Conservation (phyloP, 352 stramenopile species). For the Globisporangium mamillatum region DNA sequence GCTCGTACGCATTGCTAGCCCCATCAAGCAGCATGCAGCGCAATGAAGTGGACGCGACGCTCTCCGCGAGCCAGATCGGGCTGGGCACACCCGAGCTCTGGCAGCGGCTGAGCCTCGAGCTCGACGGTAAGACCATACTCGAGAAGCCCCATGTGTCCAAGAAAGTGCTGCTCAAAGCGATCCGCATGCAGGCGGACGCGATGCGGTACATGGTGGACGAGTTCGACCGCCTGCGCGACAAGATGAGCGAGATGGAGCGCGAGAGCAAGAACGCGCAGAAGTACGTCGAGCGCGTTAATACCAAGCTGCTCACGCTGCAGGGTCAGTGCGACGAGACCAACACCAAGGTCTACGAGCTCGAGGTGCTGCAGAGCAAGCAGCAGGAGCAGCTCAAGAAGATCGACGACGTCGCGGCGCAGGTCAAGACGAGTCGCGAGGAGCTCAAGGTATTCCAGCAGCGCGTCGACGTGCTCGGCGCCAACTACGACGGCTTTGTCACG, state of each 20-base stretch:
- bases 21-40: slow-evolving; percentile 49
- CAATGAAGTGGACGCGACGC: slow-evolving; percentile 73
- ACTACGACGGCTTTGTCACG: slow-evolving; percentile 49
- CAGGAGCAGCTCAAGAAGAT: slow-evolving; percentile 69
- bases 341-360: slow-evolving; percentile 63
- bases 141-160: slow-evolving; percentile 81
- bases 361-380: slow-evolving; percentile 54
- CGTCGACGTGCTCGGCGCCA: slow-evolving; percentile 39
- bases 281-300: slow-evolving; percentile 74
- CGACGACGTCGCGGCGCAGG: slow-evolving; percentile 54
- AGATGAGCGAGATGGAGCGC: slow-evolving; percentile 75
- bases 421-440: slow-evolving; percentile 52
- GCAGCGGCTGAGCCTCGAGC: slow-evolving; percentile 71
- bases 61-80: slow-evolving; percentile 48
- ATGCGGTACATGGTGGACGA: slow-evolving; percentile 85
- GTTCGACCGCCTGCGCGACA: slow-evolving; percentile 74
- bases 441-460: slow-evolving; percentile 39
- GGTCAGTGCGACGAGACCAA: slow-evolving; percentile 69
- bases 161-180: slow-evolving; percentile 77
- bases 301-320: slow-evolving; percentile 73
- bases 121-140: slow-evolving; percentile 76
- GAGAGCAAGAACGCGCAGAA: slow-evolving; percentile 74
- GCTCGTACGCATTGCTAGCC: not conserved
- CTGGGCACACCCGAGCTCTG: slow-evolving; percentile 76
- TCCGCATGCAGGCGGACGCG: slow-evolving; percentile 80